A percentile compares a stretch with the other conserved stretches of the same genome.
These are phyloP conservation scores for Yarrowia keelungensis DNA, from an alignment of 805 yeast genomes.

Conservation along the genomic window DNA sequence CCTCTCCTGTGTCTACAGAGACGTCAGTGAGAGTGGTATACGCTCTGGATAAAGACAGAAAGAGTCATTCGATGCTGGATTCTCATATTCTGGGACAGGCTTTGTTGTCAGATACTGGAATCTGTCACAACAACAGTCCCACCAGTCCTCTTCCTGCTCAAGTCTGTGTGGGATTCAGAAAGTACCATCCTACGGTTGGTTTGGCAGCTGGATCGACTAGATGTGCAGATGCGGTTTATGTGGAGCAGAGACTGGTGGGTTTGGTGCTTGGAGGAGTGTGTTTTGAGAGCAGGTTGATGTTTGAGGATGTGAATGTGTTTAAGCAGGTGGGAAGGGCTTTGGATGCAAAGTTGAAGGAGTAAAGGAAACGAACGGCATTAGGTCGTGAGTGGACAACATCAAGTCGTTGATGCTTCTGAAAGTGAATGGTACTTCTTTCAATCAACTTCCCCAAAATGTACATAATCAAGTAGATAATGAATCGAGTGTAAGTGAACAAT, in stretches of 20 bases:
- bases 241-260: constrained; percentile 1
- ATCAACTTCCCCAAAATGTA: too few species aligned
- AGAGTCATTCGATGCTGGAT: constrained; percentile 4
- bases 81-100: constrained; percentile 25
- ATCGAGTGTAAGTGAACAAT: too few species aligned
- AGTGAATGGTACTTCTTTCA: too few species aligned
- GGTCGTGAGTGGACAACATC: background rate
- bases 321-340: constrained; percentile 27
- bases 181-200: constrained; percentile 19
- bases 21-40: constrained; percentile 10
- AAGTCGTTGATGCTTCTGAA: too few species aligned
- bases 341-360: constrained; percentile 16
- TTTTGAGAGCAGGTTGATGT: constrained; percentile 25
- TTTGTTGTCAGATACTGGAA: constrained; percentile 7
- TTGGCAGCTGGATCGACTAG: constrained; percentile 8
- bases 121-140: constrained; percentile 22
- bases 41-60: constrained; percentile 1
- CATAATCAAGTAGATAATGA: too few species aligned
- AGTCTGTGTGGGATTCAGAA: constrained; percentile 16
- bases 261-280: constrained; percentile 15
- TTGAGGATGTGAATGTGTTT: constrained; percentile 21
- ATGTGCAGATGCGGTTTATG: background rate
- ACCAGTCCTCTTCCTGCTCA: constrained; percentile 14
- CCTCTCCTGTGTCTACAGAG: constrained; percentile 7
- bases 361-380: background rate